These are phyloP conservation scores for Magnolia kwangsiensis DNA, from an alignment of 164 flowering plant species.

Conservation along the genomic window DNA sequence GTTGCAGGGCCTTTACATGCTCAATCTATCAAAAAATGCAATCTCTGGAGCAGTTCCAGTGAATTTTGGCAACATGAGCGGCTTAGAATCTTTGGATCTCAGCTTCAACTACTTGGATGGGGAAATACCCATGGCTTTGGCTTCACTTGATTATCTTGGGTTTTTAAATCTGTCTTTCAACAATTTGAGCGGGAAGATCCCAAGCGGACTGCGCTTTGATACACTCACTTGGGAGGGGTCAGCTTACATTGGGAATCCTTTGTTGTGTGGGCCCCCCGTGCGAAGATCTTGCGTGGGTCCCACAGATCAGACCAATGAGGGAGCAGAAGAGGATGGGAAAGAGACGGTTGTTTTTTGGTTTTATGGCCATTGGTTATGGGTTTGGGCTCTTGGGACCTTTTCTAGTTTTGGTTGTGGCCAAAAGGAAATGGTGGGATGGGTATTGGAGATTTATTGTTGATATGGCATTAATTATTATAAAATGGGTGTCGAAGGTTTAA, in stretches of 20 bases:
- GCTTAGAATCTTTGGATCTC: not conserved
- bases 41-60: constrained; percentile 12
- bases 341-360: not conserved
- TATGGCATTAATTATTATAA: too few relatives aligned
- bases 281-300: not conserved
- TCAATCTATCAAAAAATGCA: constrained; percentile 19
- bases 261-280: constrained; percentile 13
- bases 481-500: too few relatives aligned
- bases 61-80: constrained; percentile 2
- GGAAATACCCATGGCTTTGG: not conserved
- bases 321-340: not conserved
- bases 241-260: constrained; percentile 19
- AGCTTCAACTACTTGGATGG: not conserved
- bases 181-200: constrained; percentile 24
- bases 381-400: constrained; percentile 15
- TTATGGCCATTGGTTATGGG: constrained; percentile 6
- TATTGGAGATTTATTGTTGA: too few relatives aligned
- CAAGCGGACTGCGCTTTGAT: constrained; percentile 14
- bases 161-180: constrained; percentile 15
- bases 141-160: constrained; percentile 12
- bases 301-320: not conserved
- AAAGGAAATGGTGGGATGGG: too few relatives aligned
- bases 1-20: constrained; percentile 16
- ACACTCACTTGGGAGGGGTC: constrained; percentile 13
- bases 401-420: constrained; percentile 6